Base-by-base conservation (phyloP, 768 basidiomycete species). In the Amanita molliuscula region DNA sequence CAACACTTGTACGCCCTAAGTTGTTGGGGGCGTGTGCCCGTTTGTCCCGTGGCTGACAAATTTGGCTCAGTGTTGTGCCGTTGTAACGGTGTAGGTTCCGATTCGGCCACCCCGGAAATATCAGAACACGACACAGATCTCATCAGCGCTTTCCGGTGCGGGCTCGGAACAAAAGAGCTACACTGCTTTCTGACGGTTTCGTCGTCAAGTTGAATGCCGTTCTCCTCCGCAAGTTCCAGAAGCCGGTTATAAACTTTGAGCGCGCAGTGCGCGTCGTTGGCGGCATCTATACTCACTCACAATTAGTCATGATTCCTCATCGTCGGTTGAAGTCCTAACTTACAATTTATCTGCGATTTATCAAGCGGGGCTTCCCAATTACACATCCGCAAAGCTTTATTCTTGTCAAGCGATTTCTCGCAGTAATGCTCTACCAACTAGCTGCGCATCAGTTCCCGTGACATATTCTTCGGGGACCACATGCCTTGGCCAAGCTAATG, bases 231-330 rank as follows among this genome's bases (percentile, higher is more conserved):
- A n/a, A 66, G 47, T 1, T 58, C 58, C 3, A 63, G 45, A 16
- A 71, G 58, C 10, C 53, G 58, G 4, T 57, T 44, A 33, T 64
- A 67, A 7, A 67, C 61, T 56, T 61, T 60, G 11, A 67, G 34
- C 1, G 62, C 56, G 26, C 61, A 62, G 51, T 70, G 68, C 11
- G 61, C 67, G 51, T 71, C 69, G 48, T 68, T 67, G 6, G 68
- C 67, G 4, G 68, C 67, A 55, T 71, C 69, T 70, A 31, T 11
- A 16, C 3, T 15, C 10, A 25, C 23, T 16, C 21, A 28, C 21
- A 23, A 15, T 26, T 38, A n/a, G 28, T 4, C n/a, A 34, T n/a
- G 6, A 41, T n/a, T n/a, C n/a, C n/a, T n/a, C n/a, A n/a, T n/a
- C 20, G 23, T 41, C 9, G 41, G 28, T 29, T 13, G 20, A 2